A percentile compares a stretch with the other conserved stretches of the same genome.
These are phyloP conservation scores for Fistulifera pelliculosa DNA, from an alignment of 108 stramenopile genomes.

Conservation along the genomic window DNA sequence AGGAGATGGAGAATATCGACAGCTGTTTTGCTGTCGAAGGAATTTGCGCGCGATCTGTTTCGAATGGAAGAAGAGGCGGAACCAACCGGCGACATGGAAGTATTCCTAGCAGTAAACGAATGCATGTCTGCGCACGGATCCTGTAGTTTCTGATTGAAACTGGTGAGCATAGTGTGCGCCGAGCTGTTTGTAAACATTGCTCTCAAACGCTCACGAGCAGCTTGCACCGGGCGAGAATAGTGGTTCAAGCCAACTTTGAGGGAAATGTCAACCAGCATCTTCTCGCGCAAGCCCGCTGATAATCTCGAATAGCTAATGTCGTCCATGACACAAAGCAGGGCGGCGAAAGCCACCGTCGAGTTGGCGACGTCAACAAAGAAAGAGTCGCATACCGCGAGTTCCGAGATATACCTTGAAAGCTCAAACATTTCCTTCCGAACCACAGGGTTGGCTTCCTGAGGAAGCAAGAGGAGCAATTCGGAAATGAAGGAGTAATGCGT, in stretches of 20 bases:
- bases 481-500: constrained; percentile 51
- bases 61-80: background rate
- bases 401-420: constrained; percentile 51
- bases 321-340: constrained; percentile 50
- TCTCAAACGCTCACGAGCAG: constrained; percentile 6
- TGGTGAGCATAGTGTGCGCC: background rate
- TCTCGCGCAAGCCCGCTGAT: background rate
- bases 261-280: background rate
- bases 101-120: background rate
- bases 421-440: constrained; percentile 58
- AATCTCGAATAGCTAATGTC: constrained; percentile 8
- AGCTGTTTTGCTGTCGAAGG: constrained; percentile 6
- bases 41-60: background rate
- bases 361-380: constrained; percentile 42
- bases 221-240: background rate
- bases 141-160: background rate
- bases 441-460: constrained; percentile 30
- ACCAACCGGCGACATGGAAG: background rate
- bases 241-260: background rate
- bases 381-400: constrained; percentile 58
- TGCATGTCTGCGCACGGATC: background rate
- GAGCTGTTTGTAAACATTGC: constrained; percentile 4
- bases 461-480: constrained; percentile 44
- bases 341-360: constrained; percentile 54
- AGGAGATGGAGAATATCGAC: constrained; percentile 5